Percentiles rank a stretch among this genome's conserved stretches.
phyloP scores from a whole-genome alignment of 2,329 filamentous ascomycete genomes.

The Phoma sp. region DNA sequence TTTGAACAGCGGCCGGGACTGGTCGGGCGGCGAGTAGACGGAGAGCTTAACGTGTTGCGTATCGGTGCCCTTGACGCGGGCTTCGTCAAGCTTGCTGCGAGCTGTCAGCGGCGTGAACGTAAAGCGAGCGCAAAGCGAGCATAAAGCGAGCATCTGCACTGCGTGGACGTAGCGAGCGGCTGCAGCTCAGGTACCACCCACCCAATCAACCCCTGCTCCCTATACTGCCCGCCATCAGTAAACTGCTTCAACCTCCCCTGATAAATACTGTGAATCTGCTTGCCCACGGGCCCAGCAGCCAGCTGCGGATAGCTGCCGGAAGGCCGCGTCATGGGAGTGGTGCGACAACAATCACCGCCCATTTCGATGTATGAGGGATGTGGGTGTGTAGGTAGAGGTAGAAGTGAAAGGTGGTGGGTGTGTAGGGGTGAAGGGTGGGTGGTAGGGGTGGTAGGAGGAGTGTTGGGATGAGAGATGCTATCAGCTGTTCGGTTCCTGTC shows the following conservation, averaged over 20 bases:
- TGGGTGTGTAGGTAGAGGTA: no score
- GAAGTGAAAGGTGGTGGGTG: no score
- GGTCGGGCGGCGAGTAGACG: slow-evolving; percentile 82
- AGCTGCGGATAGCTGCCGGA: slow-evolving; percentile 39
- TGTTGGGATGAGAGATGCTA: no score
- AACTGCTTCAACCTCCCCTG: slow-evolving; percentile 83
- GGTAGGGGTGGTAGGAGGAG: no score
- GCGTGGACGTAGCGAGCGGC: no score
- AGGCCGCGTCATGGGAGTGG: slow-evolving; percentile 29
- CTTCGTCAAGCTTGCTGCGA: slow-evolving; percentile 74
- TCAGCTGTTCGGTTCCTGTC: no score
- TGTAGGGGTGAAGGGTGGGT: no score
- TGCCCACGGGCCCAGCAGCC: slow-evolving; percentile 47
- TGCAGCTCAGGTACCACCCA: slow-evolving; percentile 41
- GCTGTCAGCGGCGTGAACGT: not conserved
- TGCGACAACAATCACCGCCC: slow-evolving; percentile 46
- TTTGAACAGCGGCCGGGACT: slow-evolving; percentile 82
- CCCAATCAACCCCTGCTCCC: slow-evolving; percentile 74
- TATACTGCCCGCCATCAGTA: slow-evolving; percentile 74
- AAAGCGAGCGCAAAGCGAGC: not conserved
- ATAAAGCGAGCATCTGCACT: not conserved
- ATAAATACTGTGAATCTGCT: slow-evolving; percentile 79
- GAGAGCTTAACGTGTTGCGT: slow-evolving; percentile 74
- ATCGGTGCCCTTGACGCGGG: slow-evolving; percentile 68
- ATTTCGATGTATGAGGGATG: slow-evolving; percentile 20